Evolutionary conservation across 2,329 filamentous ascomycete genomes (phyloP).

Genomic region (Colletotrichum destructivum): DNA sequence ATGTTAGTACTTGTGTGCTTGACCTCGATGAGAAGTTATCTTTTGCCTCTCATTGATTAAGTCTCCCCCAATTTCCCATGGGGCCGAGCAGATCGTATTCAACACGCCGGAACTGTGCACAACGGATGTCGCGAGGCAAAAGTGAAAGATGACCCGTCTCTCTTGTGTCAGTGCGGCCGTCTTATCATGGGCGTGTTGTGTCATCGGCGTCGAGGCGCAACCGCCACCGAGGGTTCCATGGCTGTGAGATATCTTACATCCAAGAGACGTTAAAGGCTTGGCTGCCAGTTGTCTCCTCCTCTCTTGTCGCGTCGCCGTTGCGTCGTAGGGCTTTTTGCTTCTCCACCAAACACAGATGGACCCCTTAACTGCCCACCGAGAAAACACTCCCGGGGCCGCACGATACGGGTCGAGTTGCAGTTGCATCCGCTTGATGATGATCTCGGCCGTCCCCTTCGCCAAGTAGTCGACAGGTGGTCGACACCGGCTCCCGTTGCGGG

Average conservation of each 20-base stretch:
- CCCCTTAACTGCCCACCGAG: too few species aligned
- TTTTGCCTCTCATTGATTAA: too few species aligned
- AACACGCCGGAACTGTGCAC: too few species aligned
- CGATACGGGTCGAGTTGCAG: slow-evolving; percentile 26
- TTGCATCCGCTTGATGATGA: slow-evolving; percentile 30
- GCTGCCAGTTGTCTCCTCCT: neutral
- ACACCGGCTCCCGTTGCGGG: slow-evolving; percentile 16
- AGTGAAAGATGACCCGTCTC: too few species aligned
- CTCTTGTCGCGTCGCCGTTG: neutral
- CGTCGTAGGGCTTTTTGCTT: neutral
- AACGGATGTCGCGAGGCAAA: too few species aligned
- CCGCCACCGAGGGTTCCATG: neutral
- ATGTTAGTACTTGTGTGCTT: neutral
- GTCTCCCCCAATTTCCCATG: too few species aligned
- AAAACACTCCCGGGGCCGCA: neutral
- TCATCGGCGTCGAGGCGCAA: slow-evolving; percentile 8
- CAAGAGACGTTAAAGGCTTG: slow-evolving; percentile 7
- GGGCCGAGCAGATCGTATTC: too few species aligned
- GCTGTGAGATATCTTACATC: neutral
- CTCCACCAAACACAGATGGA: too few species aligned
- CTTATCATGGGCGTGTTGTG: neutral
- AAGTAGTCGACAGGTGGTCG: neutral
- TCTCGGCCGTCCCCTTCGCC: neutral
- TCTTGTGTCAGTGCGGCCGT: slow-evolving; percentile 27
- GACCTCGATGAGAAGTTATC: too few species aligned